Base-by-base conservation (phyloP, 108 stramenopile species). In the Fragilaria radians region DNA sequence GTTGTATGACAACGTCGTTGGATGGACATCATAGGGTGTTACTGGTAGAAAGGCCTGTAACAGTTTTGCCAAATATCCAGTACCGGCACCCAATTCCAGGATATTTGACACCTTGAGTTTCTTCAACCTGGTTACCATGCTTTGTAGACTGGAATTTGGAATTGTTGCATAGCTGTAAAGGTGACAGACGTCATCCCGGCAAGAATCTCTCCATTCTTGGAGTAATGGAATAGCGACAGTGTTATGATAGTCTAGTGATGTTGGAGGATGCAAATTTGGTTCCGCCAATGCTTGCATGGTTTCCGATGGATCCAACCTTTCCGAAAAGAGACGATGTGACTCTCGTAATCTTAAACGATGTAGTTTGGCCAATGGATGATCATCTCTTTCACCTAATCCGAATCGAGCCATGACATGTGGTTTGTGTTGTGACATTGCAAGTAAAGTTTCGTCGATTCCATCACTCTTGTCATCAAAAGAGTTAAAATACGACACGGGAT, bases 81-180 rank as follows among this genome's bases (percentile, higher is more conserved):
- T 83, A 18, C 82, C 82, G 3, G 82, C 76, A 32, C 82, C 82
- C 5, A 75, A 51, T 62, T 83, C 82, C 0, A 80, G 25, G 18
- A 83, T 30, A 4, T 32, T 36, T 4, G 32, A 48, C 1, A 28
- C 49, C 4, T 51, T 49, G 4, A 17, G 1, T 14, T 69, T 47
- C 54, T 67, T 42, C 1, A 36, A 46, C 0, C 34, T n/a, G 11
- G 32, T 23, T 31, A 32, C 17, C 0, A 78, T 36, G 1, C 34
- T 18, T 25, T 19, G 32, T 11, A 73, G 22, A 2, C 28, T 50
- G n/a, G 46, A 9, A 1, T 60, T 47, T n/a, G 68, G 28, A 9
- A 83, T 9, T 4, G 82, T 78, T 19, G 82, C 82, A 47, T 83
- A 83, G 22, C 69, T 70, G 60, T 78, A 83, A 1, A 83, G 46